Evolutionary conservation across 768 basidiomycete genomes (phyloP), one percentile per base, ranked within the genome.

Genomic region (Nidularia sp.): DNA sequence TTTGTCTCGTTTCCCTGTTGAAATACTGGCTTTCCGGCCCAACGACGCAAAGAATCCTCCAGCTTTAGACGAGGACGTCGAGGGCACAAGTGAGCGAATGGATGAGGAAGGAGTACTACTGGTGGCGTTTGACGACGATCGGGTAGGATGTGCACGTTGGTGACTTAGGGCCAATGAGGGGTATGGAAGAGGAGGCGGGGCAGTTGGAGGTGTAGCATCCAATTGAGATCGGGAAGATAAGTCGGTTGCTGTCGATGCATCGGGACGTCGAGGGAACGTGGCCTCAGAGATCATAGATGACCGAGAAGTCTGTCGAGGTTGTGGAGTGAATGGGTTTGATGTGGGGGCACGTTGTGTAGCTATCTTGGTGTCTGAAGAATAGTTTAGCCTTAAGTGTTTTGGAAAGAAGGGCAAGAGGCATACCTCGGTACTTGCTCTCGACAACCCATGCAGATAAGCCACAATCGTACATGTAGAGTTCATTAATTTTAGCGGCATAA

Each of bases 401-500:
- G n/a, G n/a, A n/a, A n/a, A n/a, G n/a, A n/a, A n/a, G n/a, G n/a
- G 43, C 33, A 41, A 42, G 34, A 58, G 56, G 64, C 73, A 25
- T 59, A 88, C 90, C 78, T 76, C 77, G 76, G 50, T 72, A 67
- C 56, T 69, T 79, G 51, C 77, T 77, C 51, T 79, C 76, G 36
- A 70, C 57, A 25, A 92, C 67, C 93, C 93, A 95, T n/a, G 87
- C 83, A 15, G 72, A 70, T 49, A 94, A 68, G 33, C 92, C 90
- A 58, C 86, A 87, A 60, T 92, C 88, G 60, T 81, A 84, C 54
- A 76, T 71, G 50, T 82, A 81, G 15, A 95, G 66, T 62, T 93
- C 90, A 60, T 91, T 90, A 56, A 94, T 90, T 71, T 93, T 94
- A 57, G 74, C 70, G 25, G 88, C 86, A 59, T 94, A 95, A 35